phyloP scores from a whole-genome alignment of 495 filamentous ascomycete genomes.

The Xylaria palmicola region DNA sequence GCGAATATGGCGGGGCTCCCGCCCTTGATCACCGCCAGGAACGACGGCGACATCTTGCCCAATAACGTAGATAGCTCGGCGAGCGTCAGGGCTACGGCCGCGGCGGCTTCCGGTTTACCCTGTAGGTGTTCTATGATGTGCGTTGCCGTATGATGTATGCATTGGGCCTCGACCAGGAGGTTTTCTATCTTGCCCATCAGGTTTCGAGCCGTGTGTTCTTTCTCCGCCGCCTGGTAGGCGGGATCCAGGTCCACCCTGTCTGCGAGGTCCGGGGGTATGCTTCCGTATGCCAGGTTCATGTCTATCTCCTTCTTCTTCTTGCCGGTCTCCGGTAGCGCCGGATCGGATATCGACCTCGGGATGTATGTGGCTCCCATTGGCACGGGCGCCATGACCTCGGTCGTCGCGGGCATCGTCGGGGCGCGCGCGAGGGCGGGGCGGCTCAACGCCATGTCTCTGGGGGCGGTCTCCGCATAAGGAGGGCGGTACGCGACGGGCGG shows the following conservation, averaged over 20 bases:
- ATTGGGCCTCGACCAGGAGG: conserved; percentile 81
- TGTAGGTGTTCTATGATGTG: conserved; percentile 85
- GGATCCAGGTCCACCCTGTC: conserved; percentile 43
- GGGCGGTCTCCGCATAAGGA: conserved; percentile 42
- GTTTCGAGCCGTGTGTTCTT: conserved; percentile 56
- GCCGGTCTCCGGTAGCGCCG: conserved; percentile 28
- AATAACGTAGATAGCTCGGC: conserved; percentile 84
- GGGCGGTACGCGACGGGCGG: conserved; percentile 39
- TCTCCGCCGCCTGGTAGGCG: conserved; percentile 25
- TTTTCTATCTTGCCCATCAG: conserved; percentile 68
- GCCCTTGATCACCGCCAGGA: conserved; percentile 69
- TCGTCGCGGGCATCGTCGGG: conserved; percentile 25
- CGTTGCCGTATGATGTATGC: conserved; percentile 78
- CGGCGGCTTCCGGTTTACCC: conserved; percentile 87
- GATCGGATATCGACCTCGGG: conserved; percentile 41
- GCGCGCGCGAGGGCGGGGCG: conserved; percentile 35
- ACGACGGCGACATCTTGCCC: conserved; percentile 81
- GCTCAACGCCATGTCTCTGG: conserved; percentile 39
- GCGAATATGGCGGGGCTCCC: conserved; percentile 82
- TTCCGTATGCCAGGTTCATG: conserved; percentile 85
- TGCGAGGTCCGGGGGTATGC: conserved; percentile 56
- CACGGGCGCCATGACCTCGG: conserved; percentile 16
- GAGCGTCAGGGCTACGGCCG: conserved; percentile 87
- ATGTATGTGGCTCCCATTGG: conserved; percentile 29
- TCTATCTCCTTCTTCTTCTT: conserved; percentile 66